phyloP scores from a whole-genome alignment of 2,329 filamentous ascomycete genomes.

The Fonsecaea monophora region DNA sequence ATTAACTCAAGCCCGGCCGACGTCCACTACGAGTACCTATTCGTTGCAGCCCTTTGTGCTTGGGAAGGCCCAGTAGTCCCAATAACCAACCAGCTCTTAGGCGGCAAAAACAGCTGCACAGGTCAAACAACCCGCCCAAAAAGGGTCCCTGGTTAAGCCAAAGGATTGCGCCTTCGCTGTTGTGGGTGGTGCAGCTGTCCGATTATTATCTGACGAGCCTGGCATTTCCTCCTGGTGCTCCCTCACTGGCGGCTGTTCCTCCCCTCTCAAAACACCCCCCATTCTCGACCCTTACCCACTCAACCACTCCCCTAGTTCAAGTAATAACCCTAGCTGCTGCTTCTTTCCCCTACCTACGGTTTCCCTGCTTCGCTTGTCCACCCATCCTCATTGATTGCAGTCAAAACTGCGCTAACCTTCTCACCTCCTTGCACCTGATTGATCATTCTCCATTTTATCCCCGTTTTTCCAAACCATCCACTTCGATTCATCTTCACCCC shows the following conservation, averaged over 20 bases:
- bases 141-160: conserved; percentile 10
- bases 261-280: neutral
- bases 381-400: conserved; percentile 15
- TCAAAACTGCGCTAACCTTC: conserved; percentile 15
- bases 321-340: conserved; percentile 3
- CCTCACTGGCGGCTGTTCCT: conserved; percentile 5
- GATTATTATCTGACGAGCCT: neutral
- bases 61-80: neutral
- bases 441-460: conserved; percentile 5
- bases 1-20: conserved; percentile 2
- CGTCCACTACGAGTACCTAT: neutral
- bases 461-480: conserved; percentile 11
- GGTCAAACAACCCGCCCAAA: conserved; percentile 2
- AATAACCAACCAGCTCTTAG: conserved; percentile 10
- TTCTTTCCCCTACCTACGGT: neutral
- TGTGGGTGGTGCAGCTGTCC: neutral
- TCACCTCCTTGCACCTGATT: conserved; percentile 11
- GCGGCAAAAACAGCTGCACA: neutral
- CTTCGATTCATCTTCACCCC: conserved; percentile 19
- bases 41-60: neutral
- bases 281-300: neutral
- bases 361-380: conserved; percentile 18
- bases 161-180: conserved; percentile 12
- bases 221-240: neutral
- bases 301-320: neutral